Evolutionary conservation across 345 rosid species (phyloP), one percentile per base, ranked within the genome.

Genomic region (Dipteronia sinensis): DNA sequence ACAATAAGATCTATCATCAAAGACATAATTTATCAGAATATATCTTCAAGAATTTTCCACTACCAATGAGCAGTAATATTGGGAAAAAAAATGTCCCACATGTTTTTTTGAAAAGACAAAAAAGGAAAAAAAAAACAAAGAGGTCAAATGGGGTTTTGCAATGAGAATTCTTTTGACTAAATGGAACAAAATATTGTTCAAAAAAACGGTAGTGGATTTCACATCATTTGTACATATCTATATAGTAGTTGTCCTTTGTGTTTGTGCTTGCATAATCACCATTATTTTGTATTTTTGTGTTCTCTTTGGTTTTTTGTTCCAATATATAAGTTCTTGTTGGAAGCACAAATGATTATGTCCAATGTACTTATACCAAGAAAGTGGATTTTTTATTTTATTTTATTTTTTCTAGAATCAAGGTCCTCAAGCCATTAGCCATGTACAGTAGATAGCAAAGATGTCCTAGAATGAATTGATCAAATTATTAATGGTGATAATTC

Each of bases 291-390:
- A 34, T 34, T 34, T 5, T 34, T 34, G 38, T 34, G 38, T 34
- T 56, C 3, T 74, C 5, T 15, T 23, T 3, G 25, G 16, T 74
- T 34, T 73, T 17, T 25, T 61, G 42, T 15, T 42, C 31, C 23
- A 25, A 17, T 46, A 15, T 27, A 17, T 2, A 11, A 8, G 46
- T 63, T 10, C 46, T 63, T 55, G 31, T 22, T 64, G 61, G 44
- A 47, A 46, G 61, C 42, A 46, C 17, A 74, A 74, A 74, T 74
- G 69, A 74, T 46, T 17, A 17, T 6, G 77, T 74, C 69, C 62
- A 64, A 25, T 63, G 69, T 25, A 23, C 61, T 46, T 42, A 6
- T 40, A 64, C 69, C 8, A 6, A 25, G 9, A 47, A 44, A 8
- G 23, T 15, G 15, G 51, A 31, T 29, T n/a, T 61, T 56, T 56